Conservation (phyloP, 805 yeast genomes). For the Starmerella cellae region DNA sequence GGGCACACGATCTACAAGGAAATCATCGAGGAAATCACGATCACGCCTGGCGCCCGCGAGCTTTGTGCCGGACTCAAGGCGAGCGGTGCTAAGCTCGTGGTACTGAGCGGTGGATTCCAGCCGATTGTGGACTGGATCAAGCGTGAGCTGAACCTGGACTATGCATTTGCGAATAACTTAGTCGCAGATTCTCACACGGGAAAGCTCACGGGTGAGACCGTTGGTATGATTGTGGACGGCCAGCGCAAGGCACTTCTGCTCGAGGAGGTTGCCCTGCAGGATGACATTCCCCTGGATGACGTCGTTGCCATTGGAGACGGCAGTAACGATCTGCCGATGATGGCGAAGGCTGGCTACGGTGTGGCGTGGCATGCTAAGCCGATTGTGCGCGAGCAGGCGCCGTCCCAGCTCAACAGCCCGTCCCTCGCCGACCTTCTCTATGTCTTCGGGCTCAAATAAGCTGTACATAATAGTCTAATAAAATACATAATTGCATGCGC, state of each 20-base stretch:
- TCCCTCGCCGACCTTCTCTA: conserved; percentile 64
- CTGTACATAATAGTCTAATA: background rate
- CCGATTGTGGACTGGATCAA: conserved; percentile 75
- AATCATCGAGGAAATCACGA: conserved; percentile 48
- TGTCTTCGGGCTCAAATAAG: conserved; percentile 27
- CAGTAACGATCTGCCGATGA: conserved; percentile 88
- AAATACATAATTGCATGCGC: too few relatives aligned
- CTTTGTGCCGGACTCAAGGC: conserved; percentile 49
- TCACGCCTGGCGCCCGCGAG: conserved; percentile 80
- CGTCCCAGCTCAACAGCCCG: conserved; percentile 63
- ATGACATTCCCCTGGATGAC: conserved; percentile 24
- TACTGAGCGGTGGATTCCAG: conserved; percentile 86
- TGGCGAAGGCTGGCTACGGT: conserved; percentile 84
- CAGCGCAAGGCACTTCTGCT: conserved; percentile 64
- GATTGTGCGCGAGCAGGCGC: conserved; percentile 71
- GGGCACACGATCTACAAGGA: conserved; percentile 57
- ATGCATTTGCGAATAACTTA: conserved; percentile 69
- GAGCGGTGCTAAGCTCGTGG: conserved; percentile 61
- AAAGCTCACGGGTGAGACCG: conserved; percentile 57
- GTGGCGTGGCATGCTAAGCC: conserved; percentile 98
- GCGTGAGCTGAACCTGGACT: conserved; percentile 55
- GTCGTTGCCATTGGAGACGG: conserved; percentile 93
- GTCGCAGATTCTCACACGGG: conserved; percentile 28
- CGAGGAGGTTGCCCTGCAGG: conserved; percentile 31
- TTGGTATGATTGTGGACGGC: conserved; percentile 80